These are phyloP conservation scores for Fusarium sp. DNA, from an alignment of 2,329 filamentous ascomycete species.

Conservation along the genomic window DNA sequence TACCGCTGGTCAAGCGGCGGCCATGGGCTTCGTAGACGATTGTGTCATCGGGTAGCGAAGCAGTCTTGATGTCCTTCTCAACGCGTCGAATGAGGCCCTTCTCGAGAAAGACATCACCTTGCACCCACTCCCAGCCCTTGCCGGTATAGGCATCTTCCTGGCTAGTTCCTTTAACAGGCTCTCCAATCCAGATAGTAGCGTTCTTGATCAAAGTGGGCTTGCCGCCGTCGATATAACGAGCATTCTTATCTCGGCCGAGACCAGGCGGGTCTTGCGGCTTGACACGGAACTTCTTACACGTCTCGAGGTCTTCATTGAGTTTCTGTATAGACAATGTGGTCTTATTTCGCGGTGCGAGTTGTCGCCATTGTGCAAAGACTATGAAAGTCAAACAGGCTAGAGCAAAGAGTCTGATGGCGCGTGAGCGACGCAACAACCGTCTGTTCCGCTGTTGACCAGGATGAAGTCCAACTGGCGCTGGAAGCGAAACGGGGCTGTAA, in stretches of 20 bases:
- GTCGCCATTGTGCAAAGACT: slow-evolving; percentile 62
- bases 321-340: slow-evolving; percentile 62
- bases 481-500: slow-evolving; percentile 54
- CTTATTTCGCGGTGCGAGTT: slow-evolving; percentile 48
- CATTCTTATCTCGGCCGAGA: slow-evolving; percentile 68
- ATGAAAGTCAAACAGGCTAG: slow-evolving; percentile 64
- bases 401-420: slow-evolving; percentile 57
- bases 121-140: slow-evolving; percentile 70
- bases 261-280: slow-evolving; percentile 68
- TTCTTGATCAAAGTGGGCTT: slow-evolving; percentile 73
- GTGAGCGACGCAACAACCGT: slow-evolving; percentile 56
- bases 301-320: slow-evolving; percentile 65
- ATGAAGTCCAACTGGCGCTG: slow-evolving; percentile 33
- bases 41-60: slow-evolving; percentile 59
- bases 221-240: slow-evolving; percentile 68
- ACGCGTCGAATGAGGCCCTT: slow-evolving; percentile 71
- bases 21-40: slow-evolving; percentile 69
- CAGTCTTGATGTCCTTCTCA: slow-evolving; percentile 55
- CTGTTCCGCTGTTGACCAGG: slow-evolving; percentile 36
- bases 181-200: slow-evolving; percentile 74
- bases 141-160: slow-evolving; percentile 66
- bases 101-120: slow-evolving; percentile 70
- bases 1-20: slow-evolving; percentile 71
- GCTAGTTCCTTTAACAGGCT: slow-evolving; percentile 63
- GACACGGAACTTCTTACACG: slow-evolving; percentile 66